These are phyloP conservation scores for Ganoderma leucocontextum DNA, from an alignment of 1,284 basidiomycete species.

Conservation along the genomic window DNA sequence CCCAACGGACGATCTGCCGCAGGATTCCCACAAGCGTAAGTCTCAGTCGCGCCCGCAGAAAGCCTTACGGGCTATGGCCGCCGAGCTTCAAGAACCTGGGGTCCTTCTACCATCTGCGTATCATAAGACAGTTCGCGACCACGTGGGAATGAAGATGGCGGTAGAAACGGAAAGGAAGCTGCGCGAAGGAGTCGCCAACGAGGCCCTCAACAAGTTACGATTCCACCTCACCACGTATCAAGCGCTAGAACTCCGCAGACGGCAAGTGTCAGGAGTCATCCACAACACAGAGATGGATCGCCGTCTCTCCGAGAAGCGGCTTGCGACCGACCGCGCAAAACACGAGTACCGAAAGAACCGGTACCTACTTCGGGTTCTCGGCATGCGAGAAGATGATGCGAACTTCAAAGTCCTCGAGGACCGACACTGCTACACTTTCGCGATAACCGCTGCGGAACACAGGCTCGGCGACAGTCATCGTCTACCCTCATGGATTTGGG, in stretches of 20 bases:
- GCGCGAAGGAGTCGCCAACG: constrained; percentile 9
- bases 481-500: constrained; percentile 24
- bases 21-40: neutral
- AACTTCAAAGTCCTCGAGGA: constrained; percentile 3
- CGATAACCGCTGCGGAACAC: neutral
- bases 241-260: neutral
- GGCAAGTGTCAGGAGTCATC: neutral
- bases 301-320: neutral
- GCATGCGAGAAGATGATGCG: neutral
- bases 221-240: constrained; percentile 16
- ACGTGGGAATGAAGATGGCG: neutral
- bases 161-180: constrained; percentile 6
- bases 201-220: constrained; percentile 13
- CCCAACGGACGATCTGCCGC: no score
- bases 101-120: neutral
- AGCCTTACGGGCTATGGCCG: neutral
- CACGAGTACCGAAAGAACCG: neutral
- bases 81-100: neutral
- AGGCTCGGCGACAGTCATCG: constrained; percentile 6
- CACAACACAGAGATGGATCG: neutral
- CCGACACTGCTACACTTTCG: constrained; percentile 3
- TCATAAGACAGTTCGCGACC: neutral
- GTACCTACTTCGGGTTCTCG: neutral
- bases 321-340: neutral
- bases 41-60: neutral